These are phyloP conservation scores for Calonectria honghensis DNA, from an alignment of 2,329 filamentous ascomycete genomes.

Conservation along the genomic window DNA sequence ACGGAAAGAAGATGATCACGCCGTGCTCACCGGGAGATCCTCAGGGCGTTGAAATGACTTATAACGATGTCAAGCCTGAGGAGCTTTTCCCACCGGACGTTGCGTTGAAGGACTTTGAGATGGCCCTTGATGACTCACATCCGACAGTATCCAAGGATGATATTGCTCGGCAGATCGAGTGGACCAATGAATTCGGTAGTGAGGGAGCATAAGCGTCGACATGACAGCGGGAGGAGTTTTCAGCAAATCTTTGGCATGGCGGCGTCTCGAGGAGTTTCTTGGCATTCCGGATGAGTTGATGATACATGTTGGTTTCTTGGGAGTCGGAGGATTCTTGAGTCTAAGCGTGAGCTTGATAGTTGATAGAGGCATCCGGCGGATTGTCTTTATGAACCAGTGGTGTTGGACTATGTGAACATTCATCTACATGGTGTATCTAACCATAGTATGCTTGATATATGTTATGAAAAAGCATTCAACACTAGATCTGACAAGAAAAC, in stretches of 20 bases:
- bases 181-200: constrained; percentile 97
- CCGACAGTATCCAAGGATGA: constrained; percentile 95
- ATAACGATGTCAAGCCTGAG: constrained; percentile 90
- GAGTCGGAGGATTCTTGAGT: constrained; percentile 39
- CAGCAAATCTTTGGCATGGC: constrained; percentile 52
- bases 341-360: constrained; percentile 39
- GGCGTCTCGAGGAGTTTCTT: constrained; percentile 58
- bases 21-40: constrained; percentile 95
- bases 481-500: constrained; percentile 8
- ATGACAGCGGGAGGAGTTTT: constrained; percentile 36
- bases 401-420: constrained; percentile 22
- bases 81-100: constrained; percentile 90
- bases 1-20: constrained; percentile 82
- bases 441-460: background rate
- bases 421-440: background rate
- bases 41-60: constrained; percentile 93
- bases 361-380: constrained; percentile 23
- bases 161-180: constrained; percentile 88
- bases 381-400: constrained; percentile 27
- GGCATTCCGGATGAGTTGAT: constrained; percentile 42
- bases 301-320: constrained; percentile 43
- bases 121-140: constrained; percentile 90
- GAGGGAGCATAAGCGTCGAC: constrained; percentile 77
- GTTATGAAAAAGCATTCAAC: background rate
- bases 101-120: constrained; percentile 92